phyloP scores from a whole-genome alignment of 2,329 filamentous ascomycete genomes.

The Apiospora malaysiana region DNA sequence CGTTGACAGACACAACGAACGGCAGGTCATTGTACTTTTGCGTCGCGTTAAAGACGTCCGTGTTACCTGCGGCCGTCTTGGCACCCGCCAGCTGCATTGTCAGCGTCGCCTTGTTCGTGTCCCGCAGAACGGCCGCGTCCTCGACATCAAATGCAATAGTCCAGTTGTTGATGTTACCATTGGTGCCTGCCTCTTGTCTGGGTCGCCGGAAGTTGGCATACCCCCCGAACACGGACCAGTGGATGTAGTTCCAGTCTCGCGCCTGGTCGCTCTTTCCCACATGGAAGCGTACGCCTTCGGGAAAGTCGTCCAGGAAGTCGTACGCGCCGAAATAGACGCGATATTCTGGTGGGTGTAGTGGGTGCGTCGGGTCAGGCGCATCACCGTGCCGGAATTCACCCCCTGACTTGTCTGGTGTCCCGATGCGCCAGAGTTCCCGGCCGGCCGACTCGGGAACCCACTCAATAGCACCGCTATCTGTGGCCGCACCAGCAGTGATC shows the following conservation, averaged over 20 bases:
- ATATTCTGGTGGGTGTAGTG: slow-evolving; percentile 61
- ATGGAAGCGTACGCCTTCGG: slow-evolving; percentile 61
- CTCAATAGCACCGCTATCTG: slow-evolving; percentile 44
- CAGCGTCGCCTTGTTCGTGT: slow-evolving; percentile 57
- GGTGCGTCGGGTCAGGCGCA: slow-evolving; percentile 51
- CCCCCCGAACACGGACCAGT: slow-evolving; percentile 69
- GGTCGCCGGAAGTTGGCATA: slow-evolving; percentile 54
- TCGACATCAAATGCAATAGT: slow-evolving; percentile 59
- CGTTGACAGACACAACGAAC: slow-evolving; percentile 50
- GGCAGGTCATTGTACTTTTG: slow-evolving; percentile 60
- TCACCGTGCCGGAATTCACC: slow-evolving; percentile 67
- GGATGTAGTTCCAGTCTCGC: slow-evolving; percentile 66
- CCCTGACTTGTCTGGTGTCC: slow-evolving; percentile 64
- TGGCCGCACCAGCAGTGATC: slow-evolving; percentile 46
- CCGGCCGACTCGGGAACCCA: slow-evolving; percentile 64
- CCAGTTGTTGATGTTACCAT: slow-evolving; percentile 62
- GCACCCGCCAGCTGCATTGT: slow-evolving; percentile 68
- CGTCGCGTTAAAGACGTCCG: slow-evolving; percentile 60
- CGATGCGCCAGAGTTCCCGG: slow-evolving; percentile 66
- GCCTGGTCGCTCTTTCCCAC: slow-evolving; percentile 57
- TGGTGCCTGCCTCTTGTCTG: slow-evolving; percentile 45
- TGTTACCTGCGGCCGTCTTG: slow-evolving; percentile 67
- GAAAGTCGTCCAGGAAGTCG: slow-evolving; percentile 65
- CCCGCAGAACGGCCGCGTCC: slow-evolving; percentile 44
- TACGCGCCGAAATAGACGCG: slow-evolving; percentile 66